Evolutionary conservation across 2,329 filamentous ascomycete species (phyloP), one percentile per base, ranked within the genome.

Genomic region (Colletotrichum siamense): DNA sequence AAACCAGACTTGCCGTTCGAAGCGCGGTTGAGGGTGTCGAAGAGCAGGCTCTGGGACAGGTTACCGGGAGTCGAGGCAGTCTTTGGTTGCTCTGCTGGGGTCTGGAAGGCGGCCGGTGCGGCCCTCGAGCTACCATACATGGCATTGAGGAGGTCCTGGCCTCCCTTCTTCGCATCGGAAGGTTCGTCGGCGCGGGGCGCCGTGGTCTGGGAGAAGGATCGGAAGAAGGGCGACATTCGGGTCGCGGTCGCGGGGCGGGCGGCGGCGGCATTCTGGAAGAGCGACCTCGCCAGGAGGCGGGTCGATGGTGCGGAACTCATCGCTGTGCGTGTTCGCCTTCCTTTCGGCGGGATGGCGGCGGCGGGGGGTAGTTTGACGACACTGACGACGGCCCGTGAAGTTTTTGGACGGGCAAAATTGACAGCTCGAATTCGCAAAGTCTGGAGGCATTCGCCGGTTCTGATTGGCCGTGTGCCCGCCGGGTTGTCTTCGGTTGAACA

Each of bases 251-350:
- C 64, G 78, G 72, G 72, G 71, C 79, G 75, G 75, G 82, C 69
- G 44, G n/a, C n/a, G 79, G 55, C 44, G 79, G 52, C 26, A 30
- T 68, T 75, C 77, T 79, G 83, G 57, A 84, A 82, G 76, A 86
- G 79, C 64, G 85, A 81, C 77, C 84, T 86, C 80, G 85, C 87
- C 83, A 87, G 79, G 52, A 87, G 82, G 84, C 88, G 85, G 80
- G 83, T 85, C 79, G 83, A 81, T 66, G 87, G 82, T 80, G 86
- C 81, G 69, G 84, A 86, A 77, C 85, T 89, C 88, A 90, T 90
- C 69, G 36, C 16, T 61, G 10, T 39, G 39, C 83, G 44, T 79
- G 80, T 78, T 69, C 78, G 4, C 81, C 84, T 85, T 57, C 78
- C 81, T 74, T 76, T 78, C 26, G 78, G 44, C 4, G n/a, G 44